Percentiles rank a stretch among this genome's conserved stretches.
phyloP scores from a whole-genome alignment of 768 basidiomycete species.

The Holtermannia corniformis region DNA sequence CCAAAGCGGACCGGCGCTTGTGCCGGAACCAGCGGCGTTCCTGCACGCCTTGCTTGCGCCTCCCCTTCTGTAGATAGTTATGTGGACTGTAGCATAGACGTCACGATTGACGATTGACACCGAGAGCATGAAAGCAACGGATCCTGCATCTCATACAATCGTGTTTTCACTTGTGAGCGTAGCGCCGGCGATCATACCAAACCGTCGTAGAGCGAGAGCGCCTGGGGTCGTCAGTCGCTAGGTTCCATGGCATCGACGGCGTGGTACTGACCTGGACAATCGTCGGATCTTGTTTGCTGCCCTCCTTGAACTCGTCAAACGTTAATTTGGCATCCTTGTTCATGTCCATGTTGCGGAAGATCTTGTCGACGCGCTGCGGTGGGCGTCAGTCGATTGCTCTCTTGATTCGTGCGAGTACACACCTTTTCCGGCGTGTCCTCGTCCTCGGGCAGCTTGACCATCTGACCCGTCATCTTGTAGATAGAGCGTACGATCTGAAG shows the following conservation, averaged over 20 bases:
- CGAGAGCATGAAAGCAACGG: too few relatives aligned
- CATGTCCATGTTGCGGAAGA: conserved; percentile 93
- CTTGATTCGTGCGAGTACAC: conserved; percentile 3
- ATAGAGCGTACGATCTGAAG: conserved; percentile 94
- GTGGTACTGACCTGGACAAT: conserved; percentile 73
- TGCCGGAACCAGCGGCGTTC: conserved; percentile 10
- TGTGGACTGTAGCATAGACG: background rate
- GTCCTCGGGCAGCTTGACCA: conserved; percentile 96
- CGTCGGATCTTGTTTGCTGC: conserved; percentile 96
- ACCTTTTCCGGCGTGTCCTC: conserved; percentile 99
- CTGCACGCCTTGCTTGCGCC: background rate
- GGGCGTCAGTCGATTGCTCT: conserved; percentile 3
- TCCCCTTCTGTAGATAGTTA: too few relatives aligned
- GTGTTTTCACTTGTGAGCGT: too few relatives aligned
- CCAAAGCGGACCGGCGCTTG: conserved; percentile 5
- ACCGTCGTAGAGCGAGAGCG: conserved; percentile 88
- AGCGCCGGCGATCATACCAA: conserved; percentile 65
- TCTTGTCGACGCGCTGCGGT: conserved; percentile 88
- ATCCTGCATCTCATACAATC: too few relatives aligned
- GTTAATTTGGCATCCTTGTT: conserved; percentile 89
- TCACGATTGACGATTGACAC: too few relatives aligned
- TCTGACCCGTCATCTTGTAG: conserved; percentile 99
- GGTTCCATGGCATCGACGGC: background rate
- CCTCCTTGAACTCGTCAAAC: conserved; percentile 95
- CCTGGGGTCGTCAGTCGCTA: conserved; percentile 46